phyloP scores from a whole-genome alignment of 2,329 filamentous ascomycete species.

The Pseudogymnoascus sp. region DNA sequence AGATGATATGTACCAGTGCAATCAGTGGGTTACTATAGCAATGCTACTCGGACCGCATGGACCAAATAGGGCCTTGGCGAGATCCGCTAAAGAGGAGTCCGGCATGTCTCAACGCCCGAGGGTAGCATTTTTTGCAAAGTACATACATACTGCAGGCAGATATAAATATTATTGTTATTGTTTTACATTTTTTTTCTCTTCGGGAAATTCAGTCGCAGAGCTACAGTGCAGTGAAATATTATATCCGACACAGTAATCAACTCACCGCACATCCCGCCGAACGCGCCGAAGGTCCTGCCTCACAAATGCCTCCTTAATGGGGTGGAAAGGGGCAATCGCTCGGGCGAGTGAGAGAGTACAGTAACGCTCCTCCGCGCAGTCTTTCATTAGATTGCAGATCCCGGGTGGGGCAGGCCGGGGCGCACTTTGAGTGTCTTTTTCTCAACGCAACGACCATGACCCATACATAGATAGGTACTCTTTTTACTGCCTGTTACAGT shows the following conservation, averaged over 20 bases:
- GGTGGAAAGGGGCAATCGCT: background rate
- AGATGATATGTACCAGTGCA: background rate
- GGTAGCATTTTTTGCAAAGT: background rate
- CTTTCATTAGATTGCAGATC: constrained; percentile 5
- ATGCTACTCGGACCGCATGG: background rate
- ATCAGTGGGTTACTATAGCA: background rate
- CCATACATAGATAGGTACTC: background rate
- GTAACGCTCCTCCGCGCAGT: constrained; percentile 2
- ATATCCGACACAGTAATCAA: background rate
- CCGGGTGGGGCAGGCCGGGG: background rate
- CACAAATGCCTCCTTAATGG: background rate
- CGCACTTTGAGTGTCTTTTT: background rate
- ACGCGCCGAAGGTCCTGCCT: background rate
- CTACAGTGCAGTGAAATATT: background rate
- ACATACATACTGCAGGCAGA: constrained; percentile 1
- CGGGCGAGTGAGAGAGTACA: constrained; percentile 7
- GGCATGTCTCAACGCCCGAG: background rate
- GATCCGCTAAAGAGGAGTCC: background rate
- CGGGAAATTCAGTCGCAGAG: background rate
- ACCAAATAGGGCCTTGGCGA: background rate
- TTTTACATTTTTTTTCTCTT: background rate
- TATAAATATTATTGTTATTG: constrained; percentile 8
- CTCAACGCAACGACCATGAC: constrained; percentile 5
- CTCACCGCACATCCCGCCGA: background rate
- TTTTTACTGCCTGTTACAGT: background rate